phyloP scores from a whole-genome alignment of 345 rosid genomes.

The Euphorbia peplus region DNA sequence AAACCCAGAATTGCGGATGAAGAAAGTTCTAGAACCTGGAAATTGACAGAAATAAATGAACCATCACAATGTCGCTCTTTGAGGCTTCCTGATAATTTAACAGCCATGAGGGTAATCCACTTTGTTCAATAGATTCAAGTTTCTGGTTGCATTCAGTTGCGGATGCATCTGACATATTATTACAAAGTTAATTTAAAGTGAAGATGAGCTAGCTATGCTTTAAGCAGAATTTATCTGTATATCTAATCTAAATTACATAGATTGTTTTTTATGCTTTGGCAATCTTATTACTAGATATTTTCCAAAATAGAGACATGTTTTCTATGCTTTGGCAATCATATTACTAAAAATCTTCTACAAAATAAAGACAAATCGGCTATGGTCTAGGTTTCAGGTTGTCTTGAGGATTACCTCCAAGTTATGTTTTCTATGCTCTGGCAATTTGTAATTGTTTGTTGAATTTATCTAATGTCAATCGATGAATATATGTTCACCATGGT shows the following conservation, averaged over 20 bases:
- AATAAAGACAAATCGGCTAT: neutral
- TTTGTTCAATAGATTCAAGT: neutral
- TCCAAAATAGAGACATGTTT: neutral
- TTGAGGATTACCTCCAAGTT: neutral
- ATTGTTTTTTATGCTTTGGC: neutral
- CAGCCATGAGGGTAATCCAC: conserved; percentile 50
- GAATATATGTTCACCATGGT: neutral
- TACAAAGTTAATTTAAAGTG: neutral
- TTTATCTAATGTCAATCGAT: neutral
- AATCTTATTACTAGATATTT: neutral
- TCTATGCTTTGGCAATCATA: neutral
- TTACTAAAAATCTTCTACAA: neutral
- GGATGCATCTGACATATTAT: conserved; percentile 3
- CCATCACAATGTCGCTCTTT: conserved; percentile 64
- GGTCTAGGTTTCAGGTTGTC: neutral
- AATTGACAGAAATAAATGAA: conserved; percentile 71
- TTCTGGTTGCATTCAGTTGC: neutral
- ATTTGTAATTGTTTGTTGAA: neutral
- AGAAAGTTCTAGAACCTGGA: conserved; percentile 65
- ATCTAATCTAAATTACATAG: neutral
- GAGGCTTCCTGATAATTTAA: conserved; percentile 58
- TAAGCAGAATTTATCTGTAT: neutral
- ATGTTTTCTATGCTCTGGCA: neutral
- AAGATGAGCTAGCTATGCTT: neutral
- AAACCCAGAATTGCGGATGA: conserved; percentile 71